Percentiles rank a stretch among this genome's conserved stretches.
phyloP scores from a whole-genome alignment of 345 rosid species.

The Raphanus raphanistrum region DNA sequence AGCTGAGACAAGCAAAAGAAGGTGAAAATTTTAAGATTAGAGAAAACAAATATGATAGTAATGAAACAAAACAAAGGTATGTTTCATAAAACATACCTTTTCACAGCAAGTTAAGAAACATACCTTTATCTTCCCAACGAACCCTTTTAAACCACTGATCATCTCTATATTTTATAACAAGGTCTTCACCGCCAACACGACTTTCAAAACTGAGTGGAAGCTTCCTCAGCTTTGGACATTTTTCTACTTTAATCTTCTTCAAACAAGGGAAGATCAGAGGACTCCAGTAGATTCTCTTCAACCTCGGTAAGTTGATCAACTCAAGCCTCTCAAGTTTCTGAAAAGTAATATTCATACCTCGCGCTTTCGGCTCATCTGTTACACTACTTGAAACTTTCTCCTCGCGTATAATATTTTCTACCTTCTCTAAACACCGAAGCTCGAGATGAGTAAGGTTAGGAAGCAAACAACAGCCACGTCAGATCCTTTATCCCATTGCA shows the following conservation, averaged over 20 bases:
- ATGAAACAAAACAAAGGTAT: background rate
- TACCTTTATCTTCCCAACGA: constrained; percentile 24
- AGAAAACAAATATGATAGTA: background rate
- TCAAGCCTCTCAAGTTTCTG: constrained; percentile 10
- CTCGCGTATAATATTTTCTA: constrained; percentile 18
- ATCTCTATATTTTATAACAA: background rate
- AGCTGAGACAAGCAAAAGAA: constrained; percentile 4
- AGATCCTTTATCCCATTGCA: constrained; percentile 7
- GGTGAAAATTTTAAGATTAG: background rate
- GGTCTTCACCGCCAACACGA: background rate
- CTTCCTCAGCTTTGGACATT: constrained; percentile 20
- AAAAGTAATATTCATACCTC: constrained; percentile 8
- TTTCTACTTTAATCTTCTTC: background rate
- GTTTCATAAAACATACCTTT: constrained; percentile 1
- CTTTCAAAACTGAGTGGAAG: constrained; percentile 17
- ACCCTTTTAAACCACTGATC: constrained; percentile 3
- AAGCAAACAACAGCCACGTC: constrained; percentile 20
- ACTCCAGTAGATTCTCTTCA: constrained; percentile 16
- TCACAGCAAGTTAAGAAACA: constrained; percentile 26
- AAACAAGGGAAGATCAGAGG: constrained; percentile 15
- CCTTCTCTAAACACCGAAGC: background rate
- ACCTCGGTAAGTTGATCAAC: background rate
- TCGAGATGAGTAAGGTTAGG: constrained; percentile 20
- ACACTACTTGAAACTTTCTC: background rate
- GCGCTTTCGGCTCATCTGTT: background rate